A percentile compares a stretch with the other conserved stretches of the same genome.
These are phyloP conservation scores for Sphagnurus paluster DNA, from an alignment of 1,284 basidiomycete species.

Conservation along the genomic window DNA sequence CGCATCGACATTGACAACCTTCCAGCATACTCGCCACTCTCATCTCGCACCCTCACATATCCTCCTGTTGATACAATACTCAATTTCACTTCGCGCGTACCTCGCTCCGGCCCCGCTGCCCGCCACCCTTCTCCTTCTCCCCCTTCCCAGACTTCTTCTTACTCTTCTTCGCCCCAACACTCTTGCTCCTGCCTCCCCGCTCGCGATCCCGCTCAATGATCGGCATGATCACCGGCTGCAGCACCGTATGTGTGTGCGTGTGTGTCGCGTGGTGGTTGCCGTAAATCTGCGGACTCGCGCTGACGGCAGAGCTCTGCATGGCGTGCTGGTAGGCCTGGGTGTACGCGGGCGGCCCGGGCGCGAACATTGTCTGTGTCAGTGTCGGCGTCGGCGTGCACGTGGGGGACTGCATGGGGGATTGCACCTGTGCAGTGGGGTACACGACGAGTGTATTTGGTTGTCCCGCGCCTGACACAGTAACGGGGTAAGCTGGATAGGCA, in stretches of 20 bases:
- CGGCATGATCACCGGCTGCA: constrained; percentile 1
- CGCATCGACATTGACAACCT: no score
- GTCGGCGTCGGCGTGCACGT: background rate
- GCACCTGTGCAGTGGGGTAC: background rate
- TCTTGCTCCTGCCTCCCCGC: constrained; percentile 4
- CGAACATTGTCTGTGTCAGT: background rate
- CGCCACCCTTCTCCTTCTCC: background rate
- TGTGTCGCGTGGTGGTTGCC: background rate
- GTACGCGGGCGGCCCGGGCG: background rate
- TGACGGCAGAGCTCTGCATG: background rate
- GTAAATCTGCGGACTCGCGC: background rate
- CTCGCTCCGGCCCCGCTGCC: constrained; percentile 4
- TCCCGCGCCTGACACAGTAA: no score
- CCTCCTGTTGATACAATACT: no score
- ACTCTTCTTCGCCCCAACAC: constrained; percentile 3
- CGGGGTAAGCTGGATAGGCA: no score
- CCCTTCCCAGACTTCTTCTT: constrained; percentile 7
- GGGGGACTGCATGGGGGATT: background rate
- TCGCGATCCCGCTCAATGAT: constrained; percentile 3
- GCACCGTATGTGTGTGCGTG: background rate
- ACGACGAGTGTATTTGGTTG: background rate
- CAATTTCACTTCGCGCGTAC: background rate
- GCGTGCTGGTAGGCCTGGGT: background rate
- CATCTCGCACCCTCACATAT: no score
- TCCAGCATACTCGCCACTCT: no score